Evolutionary conservation across 2,329 filamentous ascomycete genomes (phyloP).

Genomic region (Penicillium glabrum): DNA sequence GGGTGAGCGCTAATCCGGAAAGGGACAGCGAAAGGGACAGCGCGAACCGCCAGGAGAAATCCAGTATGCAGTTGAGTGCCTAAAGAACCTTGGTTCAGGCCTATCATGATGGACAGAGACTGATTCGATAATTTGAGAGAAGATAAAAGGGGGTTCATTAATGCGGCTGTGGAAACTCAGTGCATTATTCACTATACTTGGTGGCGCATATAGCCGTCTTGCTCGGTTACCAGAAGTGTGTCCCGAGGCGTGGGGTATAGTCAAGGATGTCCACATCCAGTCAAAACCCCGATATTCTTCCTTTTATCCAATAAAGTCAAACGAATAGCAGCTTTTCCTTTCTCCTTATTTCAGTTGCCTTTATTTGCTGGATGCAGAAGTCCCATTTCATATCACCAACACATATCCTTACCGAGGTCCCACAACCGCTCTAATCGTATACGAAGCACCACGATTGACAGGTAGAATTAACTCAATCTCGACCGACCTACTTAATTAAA

Average conservation of each 20-base stretch:
- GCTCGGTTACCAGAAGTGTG: not conserved
- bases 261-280: not conserved
- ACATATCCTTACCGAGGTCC: no score
- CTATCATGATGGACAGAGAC: no score
- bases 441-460: not conserved
- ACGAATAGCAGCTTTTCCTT: no score
- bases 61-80: no score
- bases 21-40: no score
- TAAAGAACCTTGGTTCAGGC: no score
- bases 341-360: no score
- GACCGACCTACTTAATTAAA: not conserved
- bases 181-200: not conserved
- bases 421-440: not conserved
- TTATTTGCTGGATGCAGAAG: no score
- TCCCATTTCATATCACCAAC: no score
- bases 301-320: not conserved
- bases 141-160: not conserved
- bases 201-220: constrained; percentile 1
- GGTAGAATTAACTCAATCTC: not conserved
- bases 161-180: not conserved
- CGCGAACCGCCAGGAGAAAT: no score
- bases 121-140: not conserved
- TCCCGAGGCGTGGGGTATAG: not conserved
- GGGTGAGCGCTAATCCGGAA: no score
- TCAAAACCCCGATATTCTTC: not conserved